These are phyloP conservation scores for Mortierella sp. DNA, from an alignment of 371 early-diverging fungal genomes.

Conservation along the genomic window DNA sequence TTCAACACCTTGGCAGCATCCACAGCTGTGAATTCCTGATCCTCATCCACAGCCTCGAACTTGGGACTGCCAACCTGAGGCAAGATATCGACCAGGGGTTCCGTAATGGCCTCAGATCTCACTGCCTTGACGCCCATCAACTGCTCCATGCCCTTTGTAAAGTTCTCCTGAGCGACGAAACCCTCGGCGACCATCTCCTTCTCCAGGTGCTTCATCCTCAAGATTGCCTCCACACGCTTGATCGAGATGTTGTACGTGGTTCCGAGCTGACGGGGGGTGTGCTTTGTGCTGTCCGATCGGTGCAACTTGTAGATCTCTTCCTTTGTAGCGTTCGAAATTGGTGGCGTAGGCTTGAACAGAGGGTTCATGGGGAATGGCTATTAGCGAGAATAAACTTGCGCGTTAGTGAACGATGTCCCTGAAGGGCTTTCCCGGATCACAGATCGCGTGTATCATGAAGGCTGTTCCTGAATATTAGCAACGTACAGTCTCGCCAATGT, in stretches of 20 bases:
- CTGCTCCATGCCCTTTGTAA: constrained; percentile 83
- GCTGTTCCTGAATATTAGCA: neutral
- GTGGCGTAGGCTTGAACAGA: constrained; percentile 83
- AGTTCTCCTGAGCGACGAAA: constrained; percentile 53
- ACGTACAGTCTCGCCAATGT: constrained; percentile 45
- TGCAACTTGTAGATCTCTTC: constrained; percentile 83
- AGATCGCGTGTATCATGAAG: neutral
- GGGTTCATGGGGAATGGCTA: constrained; percentile 95
- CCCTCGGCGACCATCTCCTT: constrained; percentile 75
- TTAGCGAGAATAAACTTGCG: neutral
- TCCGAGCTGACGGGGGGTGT: constrained; percentile 85
- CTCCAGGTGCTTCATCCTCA: constrained; percentile 87
- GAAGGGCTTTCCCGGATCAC: neutral
- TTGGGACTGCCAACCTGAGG: constrained; percentile 82
- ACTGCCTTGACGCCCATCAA: constrained; percentile 75
- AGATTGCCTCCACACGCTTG: constrained; percentile 90
- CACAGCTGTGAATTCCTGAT: constrained; percentile 74
- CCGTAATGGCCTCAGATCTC: constrained; percentile 56
- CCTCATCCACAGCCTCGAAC: constrained; percentile 87
- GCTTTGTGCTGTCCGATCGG: constrained; percentile 65
- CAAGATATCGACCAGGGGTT: constrained; percentile 73
- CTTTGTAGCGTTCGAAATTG: constrained; percentile 78
- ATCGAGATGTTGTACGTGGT: constrained; percentile 82
- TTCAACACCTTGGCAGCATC: constrained; percentile 88
- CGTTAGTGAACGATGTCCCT: neutral